Base-by-base conservation (phyloP, 352 stramenopile species). In the Phytophthora pluvialis region DNA sequence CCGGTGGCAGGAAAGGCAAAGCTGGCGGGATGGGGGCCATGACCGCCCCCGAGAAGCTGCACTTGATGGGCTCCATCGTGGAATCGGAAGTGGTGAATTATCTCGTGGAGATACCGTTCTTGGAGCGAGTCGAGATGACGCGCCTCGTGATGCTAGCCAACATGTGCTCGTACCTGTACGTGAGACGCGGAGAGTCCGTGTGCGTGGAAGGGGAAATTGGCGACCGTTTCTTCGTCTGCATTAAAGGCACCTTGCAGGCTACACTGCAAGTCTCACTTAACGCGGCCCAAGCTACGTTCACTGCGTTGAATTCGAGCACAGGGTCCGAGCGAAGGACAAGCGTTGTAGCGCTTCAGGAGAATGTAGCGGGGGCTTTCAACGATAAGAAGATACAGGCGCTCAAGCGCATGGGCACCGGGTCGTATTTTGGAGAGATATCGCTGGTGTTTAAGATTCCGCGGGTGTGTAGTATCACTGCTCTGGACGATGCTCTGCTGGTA, bases 361-460 rank as follows among this genome's bases (percentile, higher is more conserved):
- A 60, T 13, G 36, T 49, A 1, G 31, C 28, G 3, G 64, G 38
- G 15, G 54, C 57, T 15, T 72, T 72, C 16, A 26, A 31, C 1
- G 50, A 64, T 16, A 74, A 72, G 45, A 77, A 80, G 44, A 77
- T 89, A 3, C 75, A 86, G 59, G 67, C 79, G 9, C 63, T 89
- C 1, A 89, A 88, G 65, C 71, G 73, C 5, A 77, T 92, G 60
- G 59, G 64, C 1, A 53, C 73, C 5, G 83, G 83, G 1, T 74
- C 79, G 9, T 92, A 90, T 62, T 92, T 92, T 65, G 81, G 83
- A 26, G 83, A 92, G 40, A 92, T 89, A 60, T 89, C 81, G 46
- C 67, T 92, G 4, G 61, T 92, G 18, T 87, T 88, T 61, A 83
- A 83, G 49, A 81, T 90, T 49, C 79, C 79, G n/a, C 81, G 81